Evolutionary conservation across 192 early-diverging fungal species (phyloP).

Genomic region (Gonapodya prolifera): DNA sequence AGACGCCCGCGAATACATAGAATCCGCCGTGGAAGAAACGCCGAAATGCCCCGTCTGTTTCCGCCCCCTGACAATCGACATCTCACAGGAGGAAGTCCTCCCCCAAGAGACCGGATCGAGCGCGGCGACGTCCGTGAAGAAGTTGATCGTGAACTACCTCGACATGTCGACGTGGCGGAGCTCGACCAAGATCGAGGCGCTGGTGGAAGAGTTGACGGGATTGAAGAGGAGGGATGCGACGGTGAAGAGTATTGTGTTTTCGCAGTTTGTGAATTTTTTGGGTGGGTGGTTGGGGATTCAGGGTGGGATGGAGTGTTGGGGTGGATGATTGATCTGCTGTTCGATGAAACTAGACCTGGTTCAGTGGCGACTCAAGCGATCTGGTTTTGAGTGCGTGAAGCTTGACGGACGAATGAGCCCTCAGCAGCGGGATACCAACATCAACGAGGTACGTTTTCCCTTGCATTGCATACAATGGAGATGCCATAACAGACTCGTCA

Average conservation of each 20-base stretch:
- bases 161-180: slow-evolving; percentile 78
- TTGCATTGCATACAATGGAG: neutral
- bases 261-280: slow-evolving; percentile 19
- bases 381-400: slow-evolving; percentile 71
- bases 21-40: neutral
- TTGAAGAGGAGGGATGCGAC: slow-evolving; percentile 59
- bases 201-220: slow-evolving; percentile 73
- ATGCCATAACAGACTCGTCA: neutral
- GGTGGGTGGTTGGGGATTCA: too few species aligned
- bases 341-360: too few species aligned
- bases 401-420: slow-evolving; percentile 86
- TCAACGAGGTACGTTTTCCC: slow-evolving; percentile 25
- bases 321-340: slow-evolving; percentile 78
- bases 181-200: slow-evolving; percentile 87
- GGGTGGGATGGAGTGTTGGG: neutral
- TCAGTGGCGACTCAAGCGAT: slow-evolving; percentile 77
- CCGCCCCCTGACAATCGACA: slow-evolving; percentile 58
- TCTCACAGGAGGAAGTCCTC: slow-evolving; percentile 36
- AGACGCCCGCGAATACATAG: slow-evolving; percentile 43
- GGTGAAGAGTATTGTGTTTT: slow-evolving; percentile 65
- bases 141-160: slow-evolving; percentile 83
- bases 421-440: slow-evolving; percentile 53
- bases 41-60: slow-evolving; percentile 74
- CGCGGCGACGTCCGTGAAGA: slow-evolving; percentile 20
- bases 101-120: slow-evolving; percentile 16